Evolutionary conservation across 2,329 filamentous ascomycete genomes (phyloP).

Genomic region (Fusarium aywerte): DNA sequence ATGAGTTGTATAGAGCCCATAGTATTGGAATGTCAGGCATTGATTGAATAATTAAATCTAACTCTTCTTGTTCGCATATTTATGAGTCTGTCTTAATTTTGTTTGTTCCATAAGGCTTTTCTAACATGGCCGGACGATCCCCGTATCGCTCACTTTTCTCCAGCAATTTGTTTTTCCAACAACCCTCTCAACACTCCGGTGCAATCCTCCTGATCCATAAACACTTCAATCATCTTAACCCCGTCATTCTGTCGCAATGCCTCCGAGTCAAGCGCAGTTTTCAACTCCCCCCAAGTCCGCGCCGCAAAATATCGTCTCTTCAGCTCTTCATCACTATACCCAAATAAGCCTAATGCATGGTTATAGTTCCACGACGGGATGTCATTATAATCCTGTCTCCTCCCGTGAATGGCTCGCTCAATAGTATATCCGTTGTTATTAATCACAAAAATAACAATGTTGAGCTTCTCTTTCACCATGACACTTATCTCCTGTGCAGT

Average conservation of each 20-base stretch:
- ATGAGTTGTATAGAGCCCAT: too few species aligned
- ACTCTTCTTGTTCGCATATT: too few species aligned
- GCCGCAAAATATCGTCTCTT: conserved; percentile 1
- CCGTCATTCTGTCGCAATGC: not conserved
- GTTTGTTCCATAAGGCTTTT: too few species aligned
- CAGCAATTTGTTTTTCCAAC: not conserved
- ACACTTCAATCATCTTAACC: conserved; percentile 13
- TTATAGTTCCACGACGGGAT: conserved; percentile 17
- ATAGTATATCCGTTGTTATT: conserved; percentile 25
- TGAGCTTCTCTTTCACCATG: conserved; percentile 17
- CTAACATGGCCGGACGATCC: too few species aligned
- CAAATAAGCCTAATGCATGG: conserved; percentile 14
- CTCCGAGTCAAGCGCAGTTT: not conserved
- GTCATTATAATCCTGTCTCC: conserved; percentile 17
- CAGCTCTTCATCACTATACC: not conserved
- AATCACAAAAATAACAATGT: conserved; percentile 16
- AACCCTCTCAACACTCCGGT: conserved; percentile 7
- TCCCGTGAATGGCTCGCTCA: conserved; percentile 15
- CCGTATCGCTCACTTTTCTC: too few species aligned
- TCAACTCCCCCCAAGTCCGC: not conserved
- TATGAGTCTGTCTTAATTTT: too few species aligned
- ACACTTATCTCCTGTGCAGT: conserved; percentile 20
- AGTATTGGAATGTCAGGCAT: too few species aligned
- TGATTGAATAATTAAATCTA: too few species aligned
- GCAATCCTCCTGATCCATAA: conserved; percentile 21